phyloP scores from a whole-genome alignment of 495 filamentous ascomycete genomes.

The Penicillium salamii region DNA sequence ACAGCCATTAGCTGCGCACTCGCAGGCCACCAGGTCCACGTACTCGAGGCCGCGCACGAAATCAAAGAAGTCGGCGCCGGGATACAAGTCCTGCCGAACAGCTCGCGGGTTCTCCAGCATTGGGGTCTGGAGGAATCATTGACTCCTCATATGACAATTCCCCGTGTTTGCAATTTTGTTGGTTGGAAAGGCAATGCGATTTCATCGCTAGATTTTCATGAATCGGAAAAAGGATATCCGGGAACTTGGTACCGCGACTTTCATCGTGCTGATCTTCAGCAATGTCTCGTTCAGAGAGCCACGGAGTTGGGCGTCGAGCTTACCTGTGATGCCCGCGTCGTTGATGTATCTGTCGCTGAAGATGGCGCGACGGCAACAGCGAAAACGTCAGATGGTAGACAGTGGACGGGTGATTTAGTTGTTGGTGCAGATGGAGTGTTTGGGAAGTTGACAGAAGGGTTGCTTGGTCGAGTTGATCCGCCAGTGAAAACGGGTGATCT shows the following conservation, averaged over 20 bases:
- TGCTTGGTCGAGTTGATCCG: conserved; percentile 34
- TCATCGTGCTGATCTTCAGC: conserved; percentile 57
- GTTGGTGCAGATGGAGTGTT: conserved; percentile 60
- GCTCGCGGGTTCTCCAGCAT: conserved; percentile 48
- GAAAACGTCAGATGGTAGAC: conserved; percentile 24
- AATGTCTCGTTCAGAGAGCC: conserved; percentile 49
- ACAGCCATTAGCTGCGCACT: conserved; percentile 58
- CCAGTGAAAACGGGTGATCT: conserved; percentile 63
- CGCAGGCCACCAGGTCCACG: conserved; percentile 56
- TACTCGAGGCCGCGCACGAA: conserved; percentile 59
- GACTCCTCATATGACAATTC: conserved; percentile 46
- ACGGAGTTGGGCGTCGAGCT: conserved; percentile 49
- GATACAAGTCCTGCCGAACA: conserved; percentile 56
- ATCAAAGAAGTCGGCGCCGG: conserved; percentile 54
- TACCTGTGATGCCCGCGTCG: conserved; percentile 41
- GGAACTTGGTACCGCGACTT: conserved; percentile 59
- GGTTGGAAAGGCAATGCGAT: conserved; percentile 51
- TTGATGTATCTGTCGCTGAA: conserved; percentile 30
- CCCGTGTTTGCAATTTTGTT: conserved; percentile 55
- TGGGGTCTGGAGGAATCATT: conserved; percentile 52
- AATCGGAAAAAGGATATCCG: conserved; percentile 39
- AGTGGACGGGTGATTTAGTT: conserved; percentile 50
- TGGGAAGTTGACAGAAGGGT: conserved; percentile 37
- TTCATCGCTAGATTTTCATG: conserved; percentile 47
- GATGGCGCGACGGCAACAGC: conserved; percentile 26